Evolutionary conservation across 2,329 filamentous ascomycete genomes (phyloP), one percentile per base, ranked within the genome.

Genomic region (Aspergillus fischeri): DNA sequence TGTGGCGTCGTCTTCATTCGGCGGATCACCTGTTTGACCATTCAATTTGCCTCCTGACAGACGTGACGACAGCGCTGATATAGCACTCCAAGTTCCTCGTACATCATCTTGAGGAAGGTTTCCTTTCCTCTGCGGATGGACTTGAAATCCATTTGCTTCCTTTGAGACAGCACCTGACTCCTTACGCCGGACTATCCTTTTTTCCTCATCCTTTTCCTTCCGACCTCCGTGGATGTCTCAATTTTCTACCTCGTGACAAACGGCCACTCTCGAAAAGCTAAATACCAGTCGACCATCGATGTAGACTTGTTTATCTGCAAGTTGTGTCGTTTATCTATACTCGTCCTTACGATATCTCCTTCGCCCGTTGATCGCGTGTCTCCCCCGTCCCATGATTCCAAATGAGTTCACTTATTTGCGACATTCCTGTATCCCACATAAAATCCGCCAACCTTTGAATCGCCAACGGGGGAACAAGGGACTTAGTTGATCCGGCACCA

Each of bases 401-500:
- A 58, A 71, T 71, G 69, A 67, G 60, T 70, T 53, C 60, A 62
- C 61, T 63, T 63, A 62, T 52, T 54, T 52, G 56, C 14, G 60
- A 56, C 60, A 58, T 56, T 60, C 51, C 55, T 52, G 35, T 54
- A 55, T 56, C 51, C 55, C 51, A 63, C 53, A 59, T 54, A 51
- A 57, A 59, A 55, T 63, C 59, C 56, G 51, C 60, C 52, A 56
- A 55, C 60, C 41, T 59, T 64, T 66, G 63, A 66, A 58, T 61
- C 54, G 59, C 57, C 56, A 45, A 52, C 62, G 32, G 54, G 61
- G 59, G 56, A 49, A 53, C 57, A 54, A 54, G 48, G 54, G 29
- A 21, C 44, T 29, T 45, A 53, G 51, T 55, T 56, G 53, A 64
- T 44, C 55, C 54, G 62, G 51, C 70, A 70, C 65, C 67, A 93